Percentiles rank a stretch among this genome's conserved stretches.
Conservation (phyloP, 1,284 basidiomycete species). For the Hemileia vastatrix region DNA sequence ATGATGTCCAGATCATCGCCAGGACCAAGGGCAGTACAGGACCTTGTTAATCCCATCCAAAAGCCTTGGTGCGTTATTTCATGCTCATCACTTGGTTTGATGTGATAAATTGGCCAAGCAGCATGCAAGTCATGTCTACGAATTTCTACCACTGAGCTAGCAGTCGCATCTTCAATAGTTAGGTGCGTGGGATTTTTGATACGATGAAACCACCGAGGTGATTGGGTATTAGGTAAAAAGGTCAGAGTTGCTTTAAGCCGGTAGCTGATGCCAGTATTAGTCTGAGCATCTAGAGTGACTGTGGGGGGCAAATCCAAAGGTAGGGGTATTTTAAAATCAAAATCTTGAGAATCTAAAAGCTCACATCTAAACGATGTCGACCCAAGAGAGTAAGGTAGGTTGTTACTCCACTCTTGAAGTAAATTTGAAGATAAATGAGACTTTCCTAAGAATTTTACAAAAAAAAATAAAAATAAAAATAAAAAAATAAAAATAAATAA, state of each 20-base stretch:
- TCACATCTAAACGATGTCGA: no score
- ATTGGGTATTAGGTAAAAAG: constrained; percentile 1
- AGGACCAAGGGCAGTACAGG: neutral
- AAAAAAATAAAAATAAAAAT: no score
- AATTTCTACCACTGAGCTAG: constrained; percentile 14
- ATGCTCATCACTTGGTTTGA: neutral
- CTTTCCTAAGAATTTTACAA: no score
- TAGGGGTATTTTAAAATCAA: constrained; percentile 24
- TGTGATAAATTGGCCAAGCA: constrained; percentile 26
- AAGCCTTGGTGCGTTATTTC: neutral
- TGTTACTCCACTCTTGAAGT: no score
- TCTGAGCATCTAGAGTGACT: constrained; percentile 21
- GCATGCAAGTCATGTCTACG: constrained; percentile 26
- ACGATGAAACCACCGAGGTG: constrained; percentile 8
- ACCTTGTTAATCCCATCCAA: neutral
- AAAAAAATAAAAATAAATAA: no score
- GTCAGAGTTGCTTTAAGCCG: constrained; percentile 24
- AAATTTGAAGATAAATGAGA: no score
- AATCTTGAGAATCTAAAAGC: constrained; percentile 5
- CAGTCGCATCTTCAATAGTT: constrained; percentile 9
- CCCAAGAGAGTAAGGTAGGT: no score
- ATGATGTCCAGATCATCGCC: constrained; percentile 1
- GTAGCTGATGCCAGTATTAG: constrained; percentile 24
- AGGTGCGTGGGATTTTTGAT: constrained; percentile 12
- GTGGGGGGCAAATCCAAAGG: constrained; percentile 25